A percentile compares a stretch with the other conserved stretches of the same genome.
Conservation (phyloP, 2,329 filamentous ascomycete genomes). For the Fusarium nanum region DNA sequence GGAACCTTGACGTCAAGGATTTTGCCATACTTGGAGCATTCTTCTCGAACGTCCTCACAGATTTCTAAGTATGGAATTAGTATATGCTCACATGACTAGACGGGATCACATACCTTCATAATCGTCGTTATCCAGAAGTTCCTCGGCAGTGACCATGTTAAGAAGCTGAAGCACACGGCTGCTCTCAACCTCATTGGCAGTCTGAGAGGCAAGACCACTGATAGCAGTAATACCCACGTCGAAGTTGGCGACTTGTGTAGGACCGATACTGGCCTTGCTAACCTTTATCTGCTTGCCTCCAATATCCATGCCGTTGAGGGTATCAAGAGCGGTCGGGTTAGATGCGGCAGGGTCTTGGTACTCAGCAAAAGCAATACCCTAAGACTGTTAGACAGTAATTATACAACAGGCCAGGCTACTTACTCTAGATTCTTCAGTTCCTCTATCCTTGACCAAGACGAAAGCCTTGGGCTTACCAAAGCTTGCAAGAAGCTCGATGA, state of each 20-base stretch:
- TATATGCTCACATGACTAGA: neutral
- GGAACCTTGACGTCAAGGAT: constrained; percentile 94
- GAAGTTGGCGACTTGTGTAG: constrained; percentile 89
- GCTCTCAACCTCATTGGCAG: constrained; percentile 79
- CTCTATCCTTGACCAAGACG: constrained; percentile 85
- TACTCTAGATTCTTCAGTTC: constrained; percentile 88
- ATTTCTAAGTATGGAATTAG: constrained; percentile 77
- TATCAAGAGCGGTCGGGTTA: constrained; percentile 89
- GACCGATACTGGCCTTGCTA: constrained; percentile 88
- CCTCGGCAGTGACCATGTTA: constrained; percentile 98
- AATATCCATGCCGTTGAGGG: constrained; percentile 92
- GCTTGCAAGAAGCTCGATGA: constrained; percentile 87
- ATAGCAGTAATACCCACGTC: constrained; percentile 98
- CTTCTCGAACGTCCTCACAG: constrained; percentile 90
- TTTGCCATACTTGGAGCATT: constrained; percentile 90
- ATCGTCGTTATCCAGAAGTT: constrained; percentile 92
- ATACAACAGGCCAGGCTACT: constrained; percentile 49
- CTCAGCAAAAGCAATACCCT: constrained; percentile 98
- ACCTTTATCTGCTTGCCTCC: constrained; percentile 89
- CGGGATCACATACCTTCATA: constrained; percentile 78
- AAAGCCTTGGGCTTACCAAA: constrained; percentile 96
- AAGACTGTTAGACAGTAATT: constrained; percentile 45
- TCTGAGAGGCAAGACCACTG: constrained; percentile 95
- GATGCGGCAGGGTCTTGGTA: constrained; percentile 77
- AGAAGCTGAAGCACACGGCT: constrained; percentile 90